Evolutionary conservation across 495 filamentous ascomycete species (phyloP).

Genomic region (Tirmania nivea): DNA sequence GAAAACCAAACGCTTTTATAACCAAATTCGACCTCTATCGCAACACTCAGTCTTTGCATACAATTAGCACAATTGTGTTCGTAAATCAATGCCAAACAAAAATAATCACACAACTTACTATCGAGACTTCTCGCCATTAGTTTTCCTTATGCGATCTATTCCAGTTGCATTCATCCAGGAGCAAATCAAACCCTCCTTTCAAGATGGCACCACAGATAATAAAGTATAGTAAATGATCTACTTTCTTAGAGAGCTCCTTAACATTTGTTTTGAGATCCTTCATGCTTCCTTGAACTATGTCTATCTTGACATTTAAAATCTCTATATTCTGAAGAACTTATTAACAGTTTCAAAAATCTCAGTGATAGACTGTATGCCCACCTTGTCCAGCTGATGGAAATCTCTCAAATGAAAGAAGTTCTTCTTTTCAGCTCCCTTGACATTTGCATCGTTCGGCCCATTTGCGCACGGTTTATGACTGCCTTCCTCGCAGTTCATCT

Average conservation of each 20-base stretch:
- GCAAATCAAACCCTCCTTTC: no score
- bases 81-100: no score
- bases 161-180: not conserved
- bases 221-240: not conserved
- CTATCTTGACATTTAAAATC: not conserved
- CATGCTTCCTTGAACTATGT: not conserved
- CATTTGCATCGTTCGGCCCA: no score
- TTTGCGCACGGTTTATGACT: not conserved
- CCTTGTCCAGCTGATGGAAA: not conserved
- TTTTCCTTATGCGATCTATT: not conserved
- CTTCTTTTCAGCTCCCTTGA: not conserved
- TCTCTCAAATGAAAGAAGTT: not conserved
- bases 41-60: no score
- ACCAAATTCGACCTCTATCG: not conserved
- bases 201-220: not conserved
- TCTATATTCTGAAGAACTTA: not conserved
- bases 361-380: not conserved
- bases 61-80: no score
- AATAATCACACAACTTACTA: no score
- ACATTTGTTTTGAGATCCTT: not conserved
- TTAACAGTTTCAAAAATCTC: not conserved
- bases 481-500: not conserved
- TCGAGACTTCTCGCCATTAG: not conserved
- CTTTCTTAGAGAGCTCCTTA: not conserved
- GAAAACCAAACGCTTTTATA: not conserved